These are phyloP conservation scores for Kwoniella sp. DNA, from an alignment of 768 basidiomycete species.

Conservation along the genomic window DNA sequence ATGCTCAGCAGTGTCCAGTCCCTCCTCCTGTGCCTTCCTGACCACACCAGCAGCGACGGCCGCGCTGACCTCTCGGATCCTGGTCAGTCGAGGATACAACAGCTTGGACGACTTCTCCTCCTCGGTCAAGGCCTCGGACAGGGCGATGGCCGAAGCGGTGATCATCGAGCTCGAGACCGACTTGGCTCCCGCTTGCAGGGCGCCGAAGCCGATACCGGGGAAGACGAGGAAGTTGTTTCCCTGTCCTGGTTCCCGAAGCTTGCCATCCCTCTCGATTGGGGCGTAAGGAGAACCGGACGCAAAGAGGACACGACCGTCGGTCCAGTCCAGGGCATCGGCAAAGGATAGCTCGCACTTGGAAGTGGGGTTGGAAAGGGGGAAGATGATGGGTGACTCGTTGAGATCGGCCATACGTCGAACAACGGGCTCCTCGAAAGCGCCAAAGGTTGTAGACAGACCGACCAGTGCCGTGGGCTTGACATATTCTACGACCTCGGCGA, in stretches of 20 bases:
- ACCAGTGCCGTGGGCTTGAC: slow-evolving; percentile 84
- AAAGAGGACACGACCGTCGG: slow-evolving; percentile 63
- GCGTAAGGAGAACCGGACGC: slow-evolving; percentile 86
- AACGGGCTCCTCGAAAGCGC: slow-evolving; percentile 69
- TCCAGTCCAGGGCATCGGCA: slow-evolving; percentile 51
- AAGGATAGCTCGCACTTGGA: slow-evolving; percentile 48
- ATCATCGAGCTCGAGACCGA: slow-evolving; percentile 81
- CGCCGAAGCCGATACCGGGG: slow-evolving; percentile 58
- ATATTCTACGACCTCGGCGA: slow-evolving; percentile 71
- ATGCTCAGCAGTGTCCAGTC: slow-evolving; percentile 24
- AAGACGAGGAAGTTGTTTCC: slow-evolving; percentile 94
- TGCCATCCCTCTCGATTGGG: slow-evolving; percentile 58
- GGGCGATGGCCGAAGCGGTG: slow-evolving; percentile 75
- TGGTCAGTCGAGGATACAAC: slow-evolving; percentile 76
- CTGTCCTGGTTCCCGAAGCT: slow-evolving; percentile 69
- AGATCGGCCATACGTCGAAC: slow-evolving; percentile 71
- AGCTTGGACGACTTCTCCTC: slow-evolving; percentile 66
- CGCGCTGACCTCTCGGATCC: slow-evolving; percentile 80
- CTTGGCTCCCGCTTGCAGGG: slow-evolving; percentile 57
- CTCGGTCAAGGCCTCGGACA: slow-evolving; percentile 66
- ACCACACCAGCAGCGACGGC: slow-evolving; percentile 71
- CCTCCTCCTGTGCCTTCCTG: slow-evolving; percentile 71
- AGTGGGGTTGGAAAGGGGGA: slow-evolving; percentile 82
- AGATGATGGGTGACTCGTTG: slow-evolving; percentile 75
- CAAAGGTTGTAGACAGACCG: slow-evolving; percentile 79